Base-by-base conservation (phyloP, 1,139 yeast genomes). In the Spencermartinsiella ligniputridi region DNA sequence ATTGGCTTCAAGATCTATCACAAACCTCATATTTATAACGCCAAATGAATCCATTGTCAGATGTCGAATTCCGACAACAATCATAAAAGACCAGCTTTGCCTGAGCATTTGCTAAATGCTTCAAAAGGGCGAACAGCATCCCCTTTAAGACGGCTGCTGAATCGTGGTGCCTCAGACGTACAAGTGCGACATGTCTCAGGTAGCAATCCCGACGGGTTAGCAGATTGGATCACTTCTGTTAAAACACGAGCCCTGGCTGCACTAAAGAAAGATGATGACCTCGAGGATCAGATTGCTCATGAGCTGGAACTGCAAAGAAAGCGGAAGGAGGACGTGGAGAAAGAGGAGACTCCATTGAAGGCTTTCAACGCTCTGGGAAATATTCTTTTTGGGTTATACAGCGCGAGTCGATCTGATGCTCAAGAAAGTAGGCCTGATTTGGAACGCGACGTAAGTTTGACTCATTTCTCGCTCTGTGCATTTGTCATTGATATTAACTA, bases 121-220 rank as follows among this genome's bases (percentile, higher is more conserved):
- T 5, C 5, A 5, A 6, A 11, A 22, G 11, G 25, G 6, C 15
- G 15, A 6, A 27, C 15, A 27, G 32, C 15, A 5, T 27, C 32
- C 5, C 32, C 32, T 6, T n/a, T 27, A 27, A 9, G 32, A n/a
- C 8, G 32, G 15, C 32, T 27, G 15, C 13, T 27, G 6, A 9
- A 27, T 27, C 32, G 32, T n/a, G 15, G 32, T 15, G 4, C 32
- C 4, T 5, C 32, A 27, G n/a, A n/a, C 15, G 32, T 27, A 5
- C 32, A 27, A n/a, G 32, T 27, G 15, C 32, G 32, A n/a, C 12
- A 27, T 27, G 32, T 27, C 32, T 9, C 8, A 5, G 32, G 32
- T 6, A 27, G 32, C 32, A 27, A 27, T n/a, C 32, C 32, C 5
- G 32, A 27, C 15, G 32, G 32, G 32, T n/a, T 27, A n/a, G 32